Evolutionary conservation across 78 protist genomes (phyloP).

Genomic region (Tieghemostelium lacteum): DNA sequence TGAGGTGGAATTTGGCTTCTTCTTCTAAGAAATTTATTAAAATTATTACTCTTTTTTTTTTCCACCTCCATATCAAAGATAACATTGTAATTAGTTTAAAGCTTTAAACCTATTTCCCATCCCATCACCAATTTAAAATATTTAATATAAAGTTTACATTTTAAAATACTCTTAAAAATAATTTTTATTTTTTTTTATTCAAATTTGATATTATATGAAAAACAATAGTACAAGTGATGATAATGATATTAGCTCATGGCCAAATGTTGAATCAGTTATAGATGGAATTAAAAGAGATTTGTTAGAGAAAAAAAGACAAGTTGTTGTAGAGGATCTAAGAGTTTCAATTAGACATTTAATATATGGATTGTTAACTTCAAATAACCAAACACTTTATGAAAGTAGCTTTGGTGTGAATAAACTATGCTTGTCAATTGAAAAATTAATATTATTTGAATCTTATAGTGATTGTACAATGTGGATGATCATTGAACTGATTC

Average conservation of each 20-base stretch:
- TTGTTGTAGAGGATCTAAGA: constrained; percentile 33
- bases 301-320: neutral
- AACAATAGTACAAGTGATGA: neutral
- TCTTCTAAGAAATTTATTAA: no score
- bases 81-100: no score
- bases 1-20: no score
- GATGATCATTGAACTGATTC: constrained; percentile 11
- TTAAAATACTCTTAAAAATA: no score
- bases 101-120: no score
- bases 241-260: constrained; percentile 2
- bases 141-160: no score
- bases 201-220: no score
- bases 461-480: neutral
- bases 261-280: neutral
- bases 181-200: no score
- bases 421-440: constrained; percentile 59
- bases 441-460: neutral
- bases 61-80: no score
- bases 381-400: neutral
- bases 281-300: neutral
- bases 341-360: constrained; percentile 39
- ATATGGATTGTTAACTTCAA: neutral
- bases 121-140: no score
- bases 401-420: constrained; percentile 48
- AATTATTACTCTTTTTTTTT: no score